These are phyloP conservation scores for Ceratobasidium sp. DNA, from an alignment of 1,284 basidiomycete genomes.

Conservation along the genomic window DNA sequence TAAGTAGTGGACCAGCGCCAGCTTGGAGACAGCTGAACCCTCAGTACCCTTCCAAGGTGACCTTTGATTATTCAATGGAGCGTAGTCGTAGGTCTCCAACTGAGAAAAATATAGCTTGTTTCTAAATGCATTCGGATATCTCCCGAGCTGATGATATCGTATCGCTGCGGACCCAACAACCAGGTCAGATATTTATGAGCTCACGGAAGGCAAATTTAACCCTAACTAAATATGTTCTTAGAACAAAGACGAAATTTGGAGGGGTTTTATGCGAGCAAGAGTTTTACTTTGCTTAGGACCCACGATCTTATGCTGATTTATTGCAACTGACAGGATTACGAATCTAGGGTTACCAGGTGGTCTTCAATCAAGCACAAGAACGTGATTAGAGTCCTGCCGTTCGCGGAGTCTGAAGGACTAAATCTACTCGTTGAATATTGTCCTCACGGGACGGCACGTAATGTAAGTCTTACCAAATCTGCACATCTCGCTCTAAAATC, in stretches of 20 bases:
- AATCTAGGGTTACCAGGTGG: background rate
- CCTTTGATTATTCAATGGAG: no score
- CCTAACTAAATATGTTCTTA: background rate
- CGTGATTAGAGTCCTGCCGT: background rate
- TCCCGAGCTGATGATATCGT: background rate
- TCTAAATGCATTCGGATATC: slow-evolving; percentile 8
- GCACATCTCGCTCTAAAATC: background rate
- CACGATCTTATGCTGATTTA: background rate
- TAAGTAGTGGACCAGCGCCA: no score
- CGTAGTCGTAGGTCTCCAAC: no score
- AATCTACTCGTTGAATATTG: slow-evolving; percentile 16
- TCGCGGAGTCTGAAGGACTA: background rate
- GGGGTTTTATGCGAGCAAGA: background rate
- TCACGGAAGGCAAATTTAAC: background rate
- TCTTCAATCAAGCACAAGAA: slow-evolving; percentile 1
- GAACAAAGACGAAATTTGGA: background rate
- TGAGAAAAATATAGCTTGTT: background rate
- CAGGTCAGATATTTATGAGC: background rate
- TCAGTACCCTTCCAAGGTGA: background rate
- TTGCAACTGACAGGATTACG: slow-evolving; percentile 4
- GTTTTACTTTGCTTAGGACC: background rate
- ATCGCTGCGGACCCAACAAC: background rate
- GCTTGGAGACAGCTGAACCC: background rate
- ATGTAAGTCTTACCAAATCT: background rate
- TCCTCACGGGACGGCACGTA: background rate